phyloP scores from a whole-genome alignment of 225 moss, liverwort and hornwort species.

The Sphagnum tenellum region DNA sequence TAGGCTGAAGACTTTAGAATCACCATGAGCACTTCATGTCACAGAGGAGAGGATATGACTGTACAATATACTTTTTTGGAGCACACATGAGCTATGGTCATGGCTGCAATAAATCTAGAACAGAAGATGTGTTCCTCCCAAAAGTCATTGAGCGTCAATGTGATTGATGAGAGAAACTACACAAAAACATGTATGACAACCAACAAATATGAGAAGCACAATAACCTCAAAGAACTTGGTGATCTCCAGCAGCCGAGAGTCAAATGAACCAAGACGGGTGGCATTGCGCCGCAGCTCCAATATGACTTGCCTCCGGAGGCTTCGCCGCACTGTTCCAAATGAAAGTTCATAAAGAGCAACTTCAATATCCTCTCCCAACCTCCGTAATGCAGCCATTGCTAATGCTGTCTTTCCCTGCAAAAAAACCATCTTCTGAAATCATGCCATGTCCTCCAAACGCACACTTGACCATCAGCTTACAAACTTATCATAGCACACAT shows the following conservation, averaged over 20 bases:
- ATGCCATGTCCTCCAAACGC: neutral
- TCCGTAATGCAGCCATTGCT: conserved; percentile 83
- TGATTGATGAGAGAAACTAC: too few species aligned
- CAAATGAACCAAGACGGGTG: conserved; percentile 51
- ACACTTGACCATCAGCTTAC: neutral
- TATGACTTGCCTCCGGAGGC: conserved; percentile 66
- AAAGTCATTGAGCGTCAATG: too few species aligned
- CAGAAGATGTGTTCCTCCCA: too few species aligned
- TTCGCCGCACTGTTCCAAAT: conserved; percentile 78
- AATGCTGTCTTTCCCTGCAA: conserved; percentile 75
- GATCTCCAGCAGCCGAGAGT: conserved; percentile 77
- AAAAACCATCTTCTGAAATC: neutral
- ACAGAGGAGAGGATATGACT: too few species aligned
- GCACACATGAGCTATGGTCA: too few species aligned
- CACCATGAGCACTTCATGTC: too few species aligned
- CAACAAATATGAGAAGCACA: too few species aligned
- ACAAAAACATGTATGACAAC: too few species aligned
- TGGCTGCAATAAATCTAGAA: too few species aligned
- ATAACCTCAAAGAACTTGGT: conserved; percentile 64
- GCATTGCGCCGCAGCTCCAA: conserved; percentile 67
- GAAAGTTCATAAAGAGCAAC: conserved; percentile 69
- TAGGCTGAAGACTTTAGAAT: too few species aligned
- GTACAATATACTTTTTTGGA: too few species aligned
- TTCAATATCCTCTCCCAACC: conserved; percentile 94
- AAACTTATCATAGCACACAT: too few species aligned